These are phyloP conservation scores for Irpex rosettiformis DNA, from an alignment of 1,284 basidiomycete genomes.

Conservation along the genomic window DNA sequence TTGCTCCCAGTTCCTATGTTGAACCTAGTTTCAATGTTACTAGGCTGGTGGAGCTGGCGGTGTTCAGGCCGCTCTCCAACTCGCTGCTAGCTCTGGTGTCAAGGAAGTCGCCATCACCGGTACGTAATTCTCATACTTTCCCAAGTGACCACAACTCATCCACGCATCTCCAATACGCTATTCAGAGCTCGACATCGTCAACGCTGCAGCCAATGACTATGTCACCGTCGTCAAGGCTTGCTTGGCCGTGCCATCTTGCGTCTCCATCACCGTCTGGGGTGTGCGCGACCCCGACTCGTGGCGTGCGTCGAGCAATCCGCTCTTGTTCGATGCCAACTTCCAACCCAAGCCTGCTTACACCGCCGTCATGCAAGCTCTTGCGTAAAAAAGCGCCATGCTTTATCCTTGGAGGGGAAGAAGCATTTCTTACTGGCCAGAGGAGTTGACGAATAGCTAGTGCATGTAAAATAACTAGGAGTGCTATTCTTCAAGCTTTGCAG, in stretches of 20 bases:
- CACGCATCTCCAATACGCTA: background rate
- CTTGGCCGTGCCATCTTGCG: conserved; percentile 38
- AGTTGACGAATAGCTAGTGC: background rate
- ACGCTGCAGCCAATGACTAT: conserved; percentile 38
- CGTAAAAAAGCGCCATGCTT: background rate
- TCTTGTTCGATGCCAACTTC: conserved; percentile 43
- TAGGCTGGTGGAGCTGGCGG: conserved; percentile 36
- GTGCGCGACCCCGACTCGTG: conserved; percentile 46
- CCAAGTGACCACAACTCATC: background rate
- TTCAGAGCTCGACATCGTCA: conserved; percentile 27
- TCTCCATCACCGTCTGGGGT: conserved; percentile 48
- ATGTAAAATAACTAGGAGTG: too few species aligned
- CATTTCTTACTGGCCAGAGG: too few species aligned
- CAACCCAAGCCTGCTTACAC: conserved; percentile 45
- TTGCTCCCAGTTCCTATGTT: background rate
- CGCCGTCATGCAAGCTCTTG: conserved; percentile 33
- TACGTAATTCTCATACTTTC: conserved; percentile 6
- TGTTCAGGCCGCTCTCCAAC: conserved; percentile 35
- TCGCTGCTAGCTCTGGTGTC: conserved; percentile 28
- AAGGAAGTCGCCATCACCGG: conserved; percentile 46
- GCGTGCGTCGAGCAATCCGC: conserved; percentile 37
- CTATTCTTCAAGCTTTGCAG: too few species aligned
- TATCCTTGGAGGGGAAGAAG: background rate
- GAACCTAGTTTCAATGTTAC: background rate
- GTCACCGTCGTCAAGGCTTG: conserved; percentile 44